Base-by-base conservation (phyloP, 2,329 filamentous ascomycete species). In the Calonectria hawksworthii region DNA sequence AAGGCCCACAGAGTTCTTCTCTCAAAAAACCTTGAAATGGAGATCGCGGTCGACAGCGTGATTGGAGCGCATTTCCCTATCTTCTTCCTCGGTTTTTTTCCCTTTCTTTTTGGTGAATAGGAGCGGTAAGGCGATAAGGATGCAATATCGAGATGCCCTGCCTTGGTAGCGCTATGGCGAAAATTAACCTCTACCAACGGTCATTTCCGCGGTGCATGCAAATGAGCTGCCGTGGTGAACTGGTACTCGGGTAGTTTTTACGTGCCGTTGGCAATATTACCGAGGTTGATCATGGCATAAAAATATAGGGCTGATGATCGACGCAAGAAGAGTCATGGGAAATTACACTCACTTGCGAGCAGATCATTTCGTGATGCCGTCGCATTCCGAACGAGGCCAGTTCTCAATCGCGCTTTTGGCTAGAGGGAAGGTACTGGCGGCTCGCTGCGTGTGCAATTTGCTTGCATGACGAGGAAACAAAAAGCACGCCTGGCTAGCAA, bases 51-150 rank as follows among this genome's bases (percentile, higher is more conserved):
- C 38, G 28, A 38, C 52, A 7, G 56, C 41, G 54, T 74, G 65
- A 72, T 74, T 72, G 73, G 73, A 68, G 73, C 65, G 73, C 69
- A 72, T 69, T 72, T 36, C 18, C n/a, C 38, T 56, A 21, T 47
- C 18, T 34, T 38, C 41, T 50, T n/a, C n/a, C n/a, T n/a, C n/a
- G n/a, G n/a, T n/a, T n/a, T n/a, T n/a, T n/a, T n/a, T n/a, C n/a
- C n/a, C 36, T 38, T 18, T 28, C 32, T 32, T 14, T 9, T 41
- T 23, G 3, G 23, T 34, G 36, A 36, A 30, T 6, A 63, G 7
- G 26, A 10, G n/a, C 9, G 23, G 26, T 10, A 63, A 23, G 54
- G 6, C 28, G 32, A 30, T n/a, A 44, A 21, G 44, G 23, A 34
- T 44, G 30, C 8, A 3, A 41, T 26, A 28, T 41, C 21, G 54